phyloP scores from a whole-genome alignment of 768 basidiomycete genomes.

The Amanita pseudoporphyria region DNA sequence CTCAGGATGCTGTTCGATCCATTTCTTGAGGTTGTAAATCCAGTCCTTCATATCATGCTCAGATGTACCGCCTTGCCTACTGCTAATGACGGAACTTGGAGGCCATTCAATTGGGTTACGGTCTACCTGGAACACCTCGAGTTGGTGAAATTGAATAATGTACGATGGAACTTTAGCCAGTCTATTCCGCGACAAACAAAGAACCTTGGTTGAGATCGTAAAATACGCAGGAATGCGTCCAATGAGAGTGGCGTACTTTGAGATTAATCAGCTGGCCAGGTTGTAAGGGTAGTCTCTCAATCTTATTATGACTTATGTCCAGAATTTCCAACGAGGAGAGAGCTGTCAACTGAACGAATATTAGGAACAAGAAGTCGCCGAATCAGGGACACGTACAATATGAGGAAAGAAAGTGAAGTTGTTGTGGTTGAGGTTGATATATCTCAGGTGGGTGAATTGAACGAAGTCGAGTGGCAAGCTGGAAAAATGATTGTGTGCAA shows the following conservation, averaged over 20 bases:
- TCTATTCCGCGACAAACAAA: constrained; percentile 82
- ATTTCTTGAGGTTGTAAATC: constrained; percentile 61
- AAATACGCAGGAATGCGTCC: background rate
- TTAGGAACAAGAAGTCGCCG: constrained; percentile 4
- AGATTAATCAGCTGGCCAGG: constrained; percentile 75
- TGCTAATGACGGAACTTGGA: constrained; percentile 46
- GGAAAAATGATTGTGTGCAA: constrained; percentile 77
- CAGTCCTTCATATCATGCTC: constrained; percentile 56
- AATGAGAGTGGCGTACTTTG: constrained; percentile 35
- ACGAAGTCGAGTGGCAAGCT: constrained; percentile 70
- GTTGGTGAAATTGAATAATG: constrained; percentile 56
- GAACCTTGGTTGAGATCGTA: constrained; percentile 40
- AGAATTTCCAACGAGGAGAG: constrained; percentile 88
- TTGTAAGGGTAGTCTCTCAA: constrained; percentile 66
- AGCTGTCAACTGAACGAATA: constrained; percentile 54
- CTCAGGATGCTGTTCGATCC: constrained; percentile 53
- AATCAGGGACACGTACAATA: constrained; percentile 49
- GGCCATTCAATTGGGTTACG: constrained; percentile 96
- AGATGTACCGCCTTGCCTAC: constrained; percentile 30
- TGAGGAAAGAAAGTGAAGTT: constrained; percentile 74
- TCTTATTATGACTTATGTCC: constrained; percentile 89
- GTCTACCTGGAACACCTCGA: constrained; percentile 79
- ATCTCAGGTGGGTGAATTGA: constrained; percentile 63
- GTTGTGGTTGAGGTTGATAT: constrained; percentile 84
- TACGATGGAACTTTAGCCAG: constrained; percentile 73